Base-by-base conservation (phyloP, 1,284 basidiomycete genomes). In the Ceratobasidium sp. region DNA sequence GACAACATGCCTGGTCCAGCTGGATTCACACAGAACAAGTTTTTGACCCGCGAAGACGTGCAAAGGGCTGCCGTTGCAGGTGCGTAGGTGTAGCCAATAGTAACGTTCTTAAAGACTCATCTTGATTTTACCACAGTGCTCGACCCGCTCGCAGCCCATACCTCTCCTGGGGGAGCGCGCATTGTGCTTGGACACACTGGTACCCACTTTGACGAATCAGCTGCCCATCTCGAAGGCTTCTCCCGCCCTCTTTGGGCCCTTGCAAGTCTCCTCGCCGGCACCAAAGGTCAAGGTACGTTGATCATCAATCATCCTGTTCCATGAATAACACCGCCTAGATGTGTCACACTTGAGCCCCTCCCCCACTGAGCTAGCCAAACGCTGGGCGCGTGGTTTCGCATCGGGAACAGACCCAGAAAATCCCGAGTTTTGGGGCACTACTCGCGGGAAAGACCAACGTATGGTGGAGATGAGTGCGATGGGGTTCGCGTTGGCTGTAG, bases 381-480 rank as follows among this genome's bases (percentile, higher is more conserved):
- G 90, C 53, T 93, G 91, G 91, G 81, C 89, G 11, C 81, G 84
- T 68, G 92, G 92, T 0, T 86, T 92, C 76, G 85, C 84, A 22
- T 88, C 84, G 76, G 91, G 91, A 1, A 90, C 90, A 11, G 84
- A 92, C 79, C 90, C 90, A 0, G 80, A 84, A 9, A 84, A 86
- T 73, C 83, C 84, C 1, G 91, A 93, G 81, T 93, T 90, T 81
- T 93, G 91, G 92, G 91, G 91, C 1, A 82, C 86, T 65, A 91
- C 92, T 84, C 85, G 86, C 72, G 87, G 90, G 78, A 91, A 89
- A 80, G 92, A 93, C 80, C 91, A 93, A 81, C 82, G 92, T 31
- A 93, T 93, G 92, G 92, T 93, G 0, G 92, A 92, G 80, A 92
- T 92, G 83, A 90, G 89, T 74, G 89, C 92, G 4, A 89, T 92